Base-by-base conservation (phyloP, 1,284 basidiomycete species). In the Inonotus obliquus region DNA sequence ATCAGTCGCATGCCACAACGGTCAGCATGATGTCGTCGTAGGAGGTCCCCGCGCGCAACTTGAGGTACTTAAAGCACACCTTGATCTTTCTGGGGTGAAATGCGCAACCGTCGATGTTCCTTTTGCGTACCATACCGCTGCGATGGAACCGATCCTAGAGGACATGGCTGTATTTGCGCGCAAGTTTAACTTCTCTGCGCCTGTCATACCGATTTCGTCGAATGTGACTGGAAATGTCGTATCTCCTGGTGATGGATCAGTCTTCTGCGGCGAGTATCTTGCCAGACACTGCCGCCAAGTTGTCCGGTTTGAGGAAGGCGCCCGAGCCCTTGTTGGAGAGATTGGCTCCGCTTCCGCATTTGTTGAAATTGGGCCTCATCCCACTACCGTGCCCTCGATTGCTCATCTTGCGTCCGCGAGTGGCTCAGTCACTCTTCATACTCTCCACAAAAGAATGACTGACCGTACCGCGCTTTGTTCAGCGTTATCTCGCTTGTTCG, bases 341-440 rank as follows among this genome's bases (percentile, higher is more conserved):
- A 41, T 71, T 4, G 72, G 70, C 19, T 66, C 74, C 37, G 68
- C 79, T 14, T 74, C 75, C n/a, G 75, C 75, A 0, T 89, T 83
- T 81, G 76, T 90, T 6, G 87, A 90, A 68, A 76, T 89, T 44
- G 84, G 87, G 4, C 84, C 87, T 10, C 84, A 87, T 65, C 73
- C 81, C 0, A 78, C 78, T 2, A 79, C 79, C 19, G 71, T 87
- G 2, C 79, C 84, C 0, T 81, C 87, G 78, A 67, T 90, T 5
- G 78, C 74, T 10, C 77, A 76, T 54, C 65, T 75, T n/a, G 62
- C 67, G 25, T 60, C 80, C 14, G 67, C 74, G 4, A 65, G 69
- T 32, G 68, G 69, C 19, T 62, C 70, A 0, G 32, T 78, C 7
- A 74, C 77, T 13, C 71, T 87, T 32, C 73, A 77, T 0, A 83